Base-by-base conservation (phyloP, 768 basidiomycete genomes). In the Boletus speciosus region DNA sequence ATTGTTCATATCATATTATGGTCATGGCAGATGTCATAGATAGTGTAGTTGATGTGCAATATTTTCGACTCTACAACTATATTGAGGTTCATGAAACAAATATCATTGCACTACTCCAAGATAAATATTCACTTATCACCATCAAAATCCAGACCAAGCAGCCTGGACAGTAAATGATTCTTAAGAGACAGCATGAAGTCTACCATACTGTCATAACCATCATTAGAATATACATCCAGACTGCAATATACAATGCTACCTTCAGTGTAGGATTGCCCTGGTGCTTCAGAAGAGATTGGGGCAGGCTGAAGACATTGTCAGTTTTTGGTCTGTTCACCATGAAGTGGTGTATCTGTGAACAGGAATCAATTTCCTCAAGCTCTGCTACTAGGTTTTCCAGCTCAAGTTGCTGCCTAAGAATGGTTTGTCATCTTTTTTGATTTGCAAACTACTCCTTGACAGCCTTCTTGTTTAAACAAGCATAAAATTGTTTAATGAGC, bases 401-500 rank as follows among this genome's bases (percentile, higher is more conserved):
- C 1, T 35, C 14, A 8, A 5, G 19, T 16, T 60, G 52, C 21
- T 43, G 19, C 1, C 37, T 23, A 3, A 53, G n/a, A 12, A 39
- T 40, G 6, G 49, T 57, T 19, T n/a, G 41, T 5, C 44, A 16
- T 32, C 52, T 25, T 41, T 60, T 53, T 15, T 60, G 59, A 14
- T 6, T 54, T 6, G 36, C 52, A 8, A 58, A 29, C 37, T 48
- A 41, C 37, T 36, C 47, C 21, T 42, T 23, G 12, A 39, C 1
- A 6, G 50, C 23, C 7, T 50, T 52, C 48, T 66, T 66, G 49
- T 61, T 69, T 6, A 64, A 63, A 3, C 60, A 55, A 2, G 34
- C 46, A 49, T 71, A 67, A 12, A 59, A 57, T n/a, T 44, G 37
- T 50, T 74, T 74, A 6, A 70, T 58, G 0, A 44, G 15, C 29